phyloP scores from a whole-genome alignment of 345 rosid genomes.

The Clarkia xantiana region DNA sequence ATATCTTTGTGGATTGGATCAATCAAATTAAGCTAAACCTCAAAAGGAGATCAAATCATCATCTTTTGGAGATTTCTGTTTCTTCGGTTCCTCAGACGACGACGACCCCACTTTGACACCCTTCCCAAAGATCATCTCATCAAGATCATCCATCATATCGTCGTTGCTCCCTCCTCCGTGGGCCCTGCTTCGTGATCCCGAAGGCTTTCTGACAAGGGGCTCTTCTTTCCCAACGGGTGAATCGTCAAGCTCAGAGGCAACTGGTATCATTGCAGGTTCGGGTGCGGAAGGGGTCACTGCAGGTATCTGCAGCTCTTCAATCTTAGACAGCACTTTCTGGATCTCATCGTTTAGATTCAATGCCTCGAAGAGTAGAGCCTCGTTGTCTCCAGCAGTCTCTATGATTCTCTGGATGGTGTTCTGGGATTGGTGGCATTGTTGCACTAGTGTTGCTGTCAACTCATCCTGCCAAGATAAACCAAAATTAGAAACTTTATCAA shows the following conservation, averaged over 20 bases:
- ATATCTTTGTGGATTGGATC: no score
- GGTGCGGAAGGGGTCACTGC: constrained; percentile 24
- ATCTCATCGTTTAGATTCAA: constrained; percentile 86
- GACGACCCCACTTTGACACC: constrained; percentile 47
- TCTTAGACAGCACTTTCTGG: constrained; percentile 60
- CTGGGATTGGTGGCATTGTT: constrained; percentile 63
- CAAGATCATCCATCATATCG: constrained; percentile 94
- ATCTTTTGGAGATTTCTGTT: constrained; percentile 49
- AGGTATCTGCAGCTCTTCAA: constrained; percentile 56
- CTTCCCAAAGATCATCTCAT: constrained; percentile 92
- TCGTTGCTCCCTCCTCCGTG: constrained; percentile 52
- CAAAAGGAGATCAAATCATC: constrained; percentile 79
- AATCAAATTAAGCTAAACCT: not conserved
- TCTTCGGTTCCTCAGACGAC: constrained; percentile 39
- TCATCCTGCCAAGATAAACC: constrained; percentile 47
- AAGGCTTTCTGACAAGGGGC: constrained; percentile 60
- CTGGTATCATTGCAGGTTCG: constrained; percentile 86
- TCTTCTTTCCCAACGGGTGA: constrained; percentile 47
- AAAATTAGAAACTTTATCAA: not conserved
- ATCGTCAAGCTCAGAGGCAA: constrained; percentile 70
- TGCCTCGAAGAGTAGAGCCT: constrained; percentile 81
- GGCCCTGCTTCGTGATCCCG: constrained; percentile 38
- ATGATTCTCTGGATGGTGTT: constrained; percentile 54
- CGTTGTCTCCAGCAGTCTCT: constrained; percentile 69
- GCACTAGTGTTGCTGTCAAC: constrained; percentile 53